Percentiles rank a stretch among this genome's conserved stretches.
Evolutionary conservation across 495 filamentous ascomycete genomes (phyloP).

Genomic region (Bacidia rubella): DNA sequence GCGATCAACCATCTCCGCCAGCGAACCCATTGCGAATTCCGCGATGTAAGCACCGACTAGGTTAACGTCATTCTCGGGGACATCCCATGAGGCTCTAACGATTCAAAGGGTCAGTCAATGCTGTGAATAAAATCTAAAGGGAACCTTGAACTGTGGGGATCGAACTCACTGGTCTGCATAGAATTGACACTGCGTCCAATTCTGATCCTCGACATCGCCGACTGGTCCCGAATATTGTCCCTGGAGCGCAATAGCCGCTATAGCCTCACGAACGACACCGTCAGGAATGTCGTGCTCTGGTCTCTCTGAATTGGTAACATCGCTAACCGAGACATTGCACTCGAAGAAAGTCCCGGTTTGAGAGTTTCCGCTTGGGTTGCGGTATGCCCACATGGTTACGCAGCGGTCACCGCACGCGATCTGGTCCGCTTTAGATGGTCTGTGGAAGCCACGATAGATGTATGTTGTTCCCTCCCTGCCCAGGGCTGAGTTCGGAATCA

Average conservation of each 20-base stretch:
- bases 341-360: not conserved
- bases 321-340: not conserved
- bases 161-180: not conserved
- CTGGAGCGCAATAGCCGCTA: not conserved
- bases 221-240: not conserved
- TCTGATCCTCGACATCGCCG: not conserved
- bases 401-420: not conserved
- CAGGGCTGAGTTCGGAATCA: not conserved
- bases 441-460: slow-evolving; percentile 5
- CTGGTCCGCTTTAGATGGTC: not conserved
- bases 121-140: too few relatives aligned
- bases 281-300: not conserved
- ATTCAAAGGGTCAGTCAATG: too few relatives aligned
- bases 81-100: not conserved
- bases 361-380: not conserved
- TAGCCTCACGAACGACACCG: not conserved
- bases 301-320: not conserved
- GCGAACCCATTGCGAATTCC: not conserved
- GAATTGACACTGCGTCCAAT: not conserved
- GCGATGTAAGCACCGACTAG: not conserved
- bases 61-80: not conserved
- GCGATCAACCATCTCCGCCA: not conserved
- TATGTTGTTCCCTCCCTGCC: slow-evolving; percentile 8
- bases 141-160: too few relatives aligned
- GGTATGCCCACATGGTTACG: not conserved